phyloP scores from a whole-genome alignment of 1,284 basidiomycete species.

The Coniophora puteana region DNA sequence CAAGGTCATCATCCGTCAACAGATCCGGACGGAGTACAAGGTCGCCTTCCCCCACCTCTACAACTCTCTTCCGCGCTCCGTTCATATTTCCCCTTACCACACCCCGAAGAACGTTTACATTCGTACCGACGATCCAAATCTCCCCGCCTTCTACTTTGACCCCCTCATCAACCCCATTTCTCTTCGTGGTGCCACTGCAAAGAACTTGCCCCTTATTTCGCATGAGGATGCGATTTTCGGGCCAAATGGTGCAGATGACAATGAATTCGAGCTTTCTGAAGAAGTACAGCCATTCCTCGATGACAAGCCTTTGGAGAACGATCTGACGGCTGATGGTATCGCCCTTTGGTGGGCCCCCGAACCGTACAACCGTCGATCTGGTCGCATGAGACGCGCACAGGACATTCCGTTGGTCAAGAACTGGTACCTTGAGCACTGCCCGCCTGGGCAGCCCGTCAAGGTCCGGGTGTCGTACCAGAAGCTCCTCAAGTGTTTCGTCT shows the following conservation, averaged over 20 bases:
- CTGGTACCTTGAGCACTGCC: constrained; percentile 98
- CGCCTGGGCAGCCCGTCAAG: constrained; percentile 95
- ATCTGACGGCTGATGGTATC: constrained; percentile 94
- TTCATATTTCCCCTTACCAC: constrained; percentile 91
- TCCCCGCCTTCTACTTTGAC: constrained; percentile 99
- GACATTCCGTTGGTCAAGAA: constrained; percentile 96
- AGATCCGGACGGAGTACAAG: constrained; percentile 98
- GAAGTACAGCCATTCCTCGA: constrained; percentile 82
- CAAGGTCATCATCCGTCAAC: constrained; percentile 99
- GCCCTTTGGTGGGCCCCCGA: constrained; percentile 99
- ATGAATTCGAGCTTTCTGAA: constrained; percentile 87
- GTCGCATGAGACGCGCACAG: constrained; percentile 90
- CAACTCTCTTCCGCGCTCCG: constrained; percentile 96
- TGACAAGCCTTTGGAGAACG: constrained; percentile 81
- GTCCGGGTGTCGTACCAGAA: constrained; percentile 99
- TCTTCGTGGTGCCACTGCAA: constrained; percentile 77
- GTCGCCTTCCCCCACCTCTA: constrained; percentile 99
- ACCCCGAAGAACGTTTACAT: constrained; percentile 97
- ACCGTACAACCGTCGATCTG: constrained; percentile 92
- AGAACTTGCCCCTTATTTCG: constrained; percentile 78
- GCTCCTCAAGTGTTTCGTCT: constrained; percentile 92
- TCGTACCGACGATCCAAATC: constrained; percentile 96
- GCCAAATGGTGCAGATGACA: constrained; percentile 77
- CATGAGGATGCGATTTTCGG: constrained; percentile 95
- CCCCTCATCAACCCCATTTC: constrained; percentile 97